phyloP scores from a whole-genome alignment of 345 rosid genomes.

The Laguncularia racemosa region DNA sequence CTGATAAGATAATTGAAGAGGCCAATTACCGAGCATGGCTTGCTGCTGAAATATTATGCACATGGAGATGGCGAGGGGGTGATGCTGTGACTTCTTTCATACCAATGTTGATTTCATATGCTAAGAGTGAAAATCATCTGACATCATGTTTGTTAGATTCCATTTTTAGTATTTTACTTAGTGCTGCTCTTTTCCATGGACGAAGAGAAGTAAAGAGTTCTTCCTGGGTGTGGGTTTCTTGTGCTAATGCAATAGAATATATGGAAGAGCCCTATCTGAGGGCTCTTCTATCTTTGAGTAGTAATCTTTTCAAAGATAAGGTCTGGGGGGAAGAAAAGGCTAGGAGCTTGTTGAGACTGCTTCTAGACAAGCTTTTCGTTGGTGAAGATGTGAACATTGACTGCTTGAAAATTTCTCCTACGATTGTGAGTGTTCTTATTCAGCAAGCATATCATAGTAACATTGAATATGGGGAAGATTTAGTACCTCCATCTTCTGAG shows the following conservation, averaged over 20 bases:
- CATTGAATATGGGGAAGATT: slow-evolving; percentile 18
- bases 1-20: slow-evolving; percentile 21
- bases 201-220: slow-evolving; percentile 23
- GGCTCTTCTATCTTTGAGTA: slow-evolving; percentile 62
- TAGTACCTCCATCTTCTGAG: slow-evolving; percentile 14
- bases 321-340: slow-evolving; percentile 71
- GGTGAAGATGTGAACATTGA: slow-evolving; percentile 58
- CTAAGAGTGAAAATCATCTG: slow-evolving; percentile 30
- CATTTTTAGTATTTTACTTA: slow-evolving; percentile 62
- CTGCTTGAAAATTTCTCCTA: slow-evolving; percentile 74
- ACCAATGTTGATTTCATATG: slow-evolving; percentile 47
- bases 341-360: slow-evolving; percentile 40
- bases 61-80: slow-evolving; percentile 97
- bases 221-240: slow-evolving; percentile 33
- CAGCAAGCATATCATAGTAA: slow-evolving; percentile 34
- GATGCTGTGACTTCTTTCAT: slow-evolving; percentile 60
- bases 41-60: slow-evolving; percentile 82
- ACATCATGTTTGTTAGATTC: slow-evolving; percentile 46
- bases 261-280: slow-evolving; percentile 72
- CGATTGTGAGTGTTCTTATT: slow-evolving; percentile 39
- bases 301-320: slow-evolving; percentile 53
- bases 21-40: slow-evolving; percentile 67
- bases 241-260: slow-evolving; percentile 37
- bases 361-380: slow-evolving; percentile 59
- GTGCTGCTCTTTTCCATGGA: slow-evolving; percentile 73